Conservation (phyloP, 306 rosid genomes). For the Carpinus fangiana region DNA sequence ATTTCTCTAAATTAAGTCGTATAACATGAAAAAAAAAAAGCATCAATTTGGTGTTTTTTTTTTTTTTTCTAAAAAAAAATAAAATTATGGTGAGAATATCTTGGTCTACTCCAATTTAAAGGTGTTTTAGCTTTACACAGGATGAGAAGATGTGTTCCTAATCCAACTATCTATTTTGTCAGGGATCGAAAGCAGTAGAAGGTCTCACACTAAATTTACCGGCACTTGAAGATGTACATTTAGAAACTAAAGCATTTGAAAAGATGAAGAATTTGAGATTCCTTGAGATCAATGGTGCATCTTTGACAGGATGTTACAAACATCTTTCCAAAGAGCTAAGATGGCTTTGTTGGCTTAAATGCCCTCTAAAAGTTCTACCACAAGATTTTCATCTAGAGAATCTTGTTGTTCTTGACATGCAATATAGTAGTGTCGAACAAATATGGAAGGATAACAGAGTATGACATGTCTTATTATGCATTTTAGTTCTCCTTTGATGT, state of each 20-base stretch:
- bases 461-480: background rate
- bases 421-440: background rate
- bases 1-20: too few species aligned
- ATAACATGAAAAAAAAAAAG: too few species aligned
- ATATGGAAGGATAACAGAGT: background rate
- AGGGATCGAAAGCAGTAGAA: background rate
- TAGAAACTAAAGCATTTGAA: background rate
- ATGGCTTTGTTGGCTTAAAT: background rate
- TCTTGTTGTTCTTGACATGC: constrained; percentile 1
- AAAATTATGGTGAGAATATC: too few species aligned
- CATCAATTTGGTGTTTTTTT: too few species aligned
- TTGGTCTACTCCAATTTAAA: too few species aligned
- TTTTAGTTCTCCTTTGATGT: background rate
- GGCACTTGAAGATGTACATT: background rate
- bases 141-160: background rate
- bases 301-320: background rate
- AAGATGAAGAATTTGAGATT: background rate
- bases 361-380: background rate
- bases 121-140: background rate
- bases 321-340: background rate
- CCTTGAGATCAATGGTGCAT: background rate
- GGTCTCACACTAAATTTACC: background rate
- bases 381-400: background rate
- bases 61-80: too few species aligned
- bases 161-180: background rate